Evolutionary conservation across 805 yeast genomes (phyloP).

Genomic region (Saccharomycopsis sp.): DNA sequence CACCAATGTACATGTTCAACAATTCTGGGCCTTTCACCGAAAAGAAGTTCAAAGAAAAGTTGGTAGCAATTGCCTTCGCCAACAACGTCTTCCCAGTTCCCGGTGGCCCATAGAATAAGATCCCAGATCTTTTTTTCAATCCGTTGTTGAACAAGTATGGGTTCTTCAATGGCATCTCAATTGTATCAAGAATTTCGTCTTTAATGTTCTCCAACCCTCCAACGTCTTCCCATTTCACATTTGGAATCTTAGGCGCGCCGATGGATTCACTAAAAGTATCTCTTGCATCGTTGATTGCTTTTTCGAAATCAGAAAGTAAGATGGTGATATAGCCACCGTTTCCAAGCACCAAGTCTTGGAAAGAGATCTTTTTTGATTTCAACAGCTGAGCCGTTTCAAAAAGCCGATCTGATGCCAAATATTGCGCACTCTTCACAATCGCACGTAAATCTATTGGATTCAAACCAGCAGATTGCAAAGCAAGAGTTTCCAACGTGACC

Average conservation of each 20-base stretch:
- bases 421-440: conserved; percentile 58
- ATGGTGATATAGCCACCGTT: conserved; percentile 48
- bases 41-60: conserved; percentile 87
- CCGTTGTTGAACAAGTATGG: conserved; percentile 87
- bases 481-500: conserved; percentile 47
- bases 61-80: conserved; percentile 96
- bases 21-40: conserved; percentile 97
- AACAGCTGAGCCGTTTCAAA: conserved; percentile 7
- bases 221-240: conserved; percentile 94
- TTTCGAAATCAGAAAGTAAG: conserved; percentile 53
- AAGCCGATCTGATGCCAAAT: conserved; percentile 43
- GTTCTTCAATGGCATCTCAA: conserved; percentile 89
- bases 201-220: conserved; percentile 91
- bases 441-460: conserved; percentile 75
- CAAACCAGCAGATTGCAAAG: conserved; percentile 86
- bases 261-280: conserved; percentile 86
- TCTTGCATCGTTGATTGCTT: conserved; percentile 72
- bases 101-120: conserved; percentile 94
- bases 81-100: conserved; percentile 95
- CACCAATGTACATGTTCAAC: conserved; percentile 96
- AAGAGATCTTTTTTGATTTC: conserved; percentile 20
- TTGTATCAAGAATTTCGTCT: conserved; percentile 88
- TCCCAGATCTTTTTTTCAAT: conserved; percentile 88
- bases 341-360: conserved; percentile 34
- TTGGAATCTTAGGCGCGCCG: conserved; percentile 94